A percentile compares a stretch with the other conserved stretches of the same genome.
Evolutionary conservation across 2,329 filamentous ascomycete species (phyloP).

Genomic region (Pestalotiopsis sp.): DNA sequence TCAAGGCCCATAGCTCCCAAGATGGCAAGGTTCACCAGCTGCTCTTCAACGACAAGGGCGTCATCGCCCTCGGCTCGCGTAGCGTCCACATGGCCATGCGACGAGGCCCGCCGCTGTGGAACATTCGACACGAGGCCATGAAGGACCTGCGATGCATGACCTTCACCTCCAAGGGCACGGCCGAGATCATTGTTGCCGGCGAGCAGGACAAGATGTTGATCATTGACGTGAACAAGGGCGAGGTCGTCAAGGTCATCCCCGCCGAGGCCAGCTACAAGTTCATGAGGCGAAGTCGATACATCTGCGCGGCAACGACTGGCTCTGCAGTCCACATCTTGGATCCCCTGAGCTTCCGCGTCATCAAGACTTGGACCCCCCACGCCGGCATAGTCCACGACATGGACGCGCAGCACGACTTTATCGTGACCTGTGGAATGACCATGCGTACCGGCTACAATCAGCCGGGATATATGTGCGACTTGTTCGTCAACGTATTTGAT

Average conservation of each 20-base stretch:
- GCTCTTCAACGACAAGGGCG: constrained; percentile 86
- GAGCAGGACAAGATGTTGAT: constrained; percentile 85
- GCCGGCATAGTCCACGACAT: constrained; percentile 90
- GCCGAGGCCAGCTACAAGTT: constrained; percentile 81
- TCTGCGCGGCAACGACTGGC: constrained; percentile 85
- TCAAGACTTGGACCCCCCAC: constrained; percentile 91
- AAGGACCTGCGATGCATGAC: constrained; percentile 91
- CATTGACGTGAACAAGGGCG: constrained; percentile 70
- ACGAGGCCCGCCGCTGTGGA: constrained; percentile 84
- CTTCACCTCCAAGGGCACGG: constrained; percentile 83
- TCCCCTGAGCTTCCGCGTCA: constrained; percentile 72
- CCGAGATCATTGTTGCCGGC: constrained; percentile 85
- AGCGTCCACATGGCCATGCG: constrained; percentile 89
- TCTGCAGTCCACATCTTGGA: constrained; percentile 88
- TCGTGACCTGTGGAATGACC: constrained; percentile 94
- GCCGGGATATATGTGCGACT: constrained; percentile 81
- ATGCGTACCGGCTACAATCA: constrained; percentile 64
- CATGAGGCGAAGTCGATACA: constrained; percentile 88
- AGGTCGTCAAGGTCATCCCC: constrained; percentile 70
- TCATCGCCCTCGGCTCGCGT: constrained; percentile 80
- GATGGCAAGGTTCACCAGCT: constrained; percentile 87
- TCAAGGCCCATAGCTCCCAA: constrained; percentile 72
- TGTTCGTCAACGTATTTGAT: constrained; percentile 93
- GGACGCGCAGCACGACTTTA: constrained; percentile 93
- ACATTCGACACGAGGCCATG: constrained; percentile 79